A percentile compares a stretch with the other conserved stretches of the same genome.
Evolutionary conservation across 2,329 filamentous ascomycete species (phyloP).

Genomic region (Talaromyces rugulosus): DNA sequence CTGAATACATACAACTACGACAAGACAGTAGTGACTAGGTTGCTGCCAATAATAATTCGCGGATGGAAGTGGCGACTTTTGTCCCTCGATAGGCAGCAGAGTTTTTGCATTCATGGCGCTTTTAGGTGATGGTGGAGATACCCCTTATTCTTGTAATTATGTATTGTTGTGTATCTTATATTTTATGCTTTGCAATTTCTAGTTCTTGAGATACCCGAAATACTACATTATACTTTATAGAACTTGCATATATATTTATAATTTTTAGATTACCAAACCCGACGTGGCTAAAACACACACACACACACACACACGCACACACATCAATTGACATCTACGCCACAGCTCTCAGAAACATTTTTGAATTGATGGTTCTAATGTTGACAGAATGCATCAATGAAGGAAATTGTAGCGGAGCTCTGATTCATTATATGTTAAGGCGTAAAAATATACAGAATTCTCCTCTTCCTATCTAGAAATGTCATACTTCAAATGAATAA

Average conservation of each 20-base stretch:
- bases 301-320: no score
- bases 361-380: no score
- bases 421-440: not conserved
- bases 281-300: not conserved
- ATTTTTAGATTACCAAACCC: not conserved
- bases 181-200: not conserved
- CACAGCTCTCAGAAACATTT: not conserved
- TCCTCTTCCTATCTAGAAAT: not conserved
- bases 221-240: not conserved
- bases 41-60: not conserved
- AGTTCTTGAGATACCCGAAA: not conserved
- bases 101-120: conserved; percentile 4
- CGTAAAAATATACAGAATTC: not conserved
- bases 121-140: not conserved
- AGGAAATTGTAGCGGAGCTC: not conserved
- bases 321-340: no score
- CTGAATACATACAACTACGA: conserved; percentile 30
- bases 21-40: conserved; percentile 15
- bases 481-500: not conserved
- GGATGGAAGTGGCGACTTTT: not conserved
- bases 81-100: conserved; percentile 10
- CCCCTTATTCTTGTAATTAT: not conserved
- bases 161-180: not conserved
- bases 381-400: not conserved
- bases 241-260: not conserved